Evolutionary conservation across 768 basidiomycete species (phyloP).

Genomic region (Hemileccinum rubropunctum): DNA sequence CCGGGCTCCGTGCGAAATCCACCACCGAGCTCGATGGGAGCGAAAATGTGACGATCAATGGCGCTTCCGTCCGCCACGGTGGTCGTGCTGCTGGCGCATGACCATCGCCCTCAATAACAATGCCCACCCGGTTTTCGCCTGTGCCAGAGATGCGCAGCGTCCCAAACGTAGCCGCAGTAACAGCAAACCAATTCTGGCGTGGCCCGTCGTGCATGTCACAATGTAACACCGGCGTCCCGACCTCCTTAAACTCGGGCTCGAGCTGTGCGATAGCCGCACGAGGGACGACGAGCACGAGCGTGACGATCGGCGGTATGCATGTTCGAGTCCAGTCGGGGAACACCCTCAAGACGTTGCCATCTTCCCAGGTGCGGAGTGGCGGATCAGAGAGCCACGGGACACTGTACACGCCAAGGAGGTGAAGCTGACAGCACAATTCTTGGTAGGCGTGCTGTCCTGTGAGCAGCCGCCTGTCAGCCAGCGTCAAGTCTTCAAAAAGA

Average conservation of each 20-base stretch:
- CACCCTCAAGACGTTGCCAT: neutral
- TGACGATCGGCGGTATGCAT: slow-evolving; percentile 29
- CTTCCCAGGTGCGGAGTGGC: neutral
- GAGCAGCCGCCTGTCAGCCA: slow-evolving; percentile 11
- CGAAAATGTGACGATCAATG: slow-evolving; percentile 24
- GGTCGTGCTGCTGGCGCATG: no score
- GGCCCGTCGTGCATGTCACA: slow-evolving; percentile 16
- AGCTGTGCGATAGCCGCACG: no score
- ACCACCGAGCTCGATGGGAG: slow-evolving; percentile 9
- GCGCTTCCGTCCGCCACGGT: no score
- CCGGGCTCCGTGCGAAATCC: slow-evolving; percentile 5
- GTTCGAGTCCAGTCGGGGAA: slow-evolving; percentile 29
- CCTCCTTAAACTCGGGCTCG: neutral
- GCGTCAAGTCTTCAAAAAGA: slow-evolving; percentile 21
- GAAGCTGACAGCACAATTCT: slow-evolving; percentile 44
- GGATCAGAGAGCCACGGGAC: slow-evolving; percentile 1
- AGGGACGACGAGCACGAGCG: slow-evolving; percentile 35
- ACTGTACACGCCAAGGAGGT: slow-evolving; percentile 40
- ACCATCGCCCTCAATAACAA: slow-evolving; percentile 9
- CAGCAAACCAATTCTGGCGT: slow-evolving; percentile 15
- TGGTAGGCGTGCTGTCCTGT: slow-evolving; percentile 36
- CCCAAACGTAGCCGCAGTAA: slow-evolving; percentile 22
- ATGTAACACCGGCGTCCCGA: slow-evolving; percentile 16
- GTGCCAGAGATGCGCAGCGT: slow-evolving; percentile 14
- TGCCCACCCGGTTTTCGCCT: slow-evolving; percentile 15